These are phyloP conservation scores for Hypoxylon fuscum DNA, from an alignment of 495 filamentous ascomycete genomes.

Conservation along the genomic window DNA sequence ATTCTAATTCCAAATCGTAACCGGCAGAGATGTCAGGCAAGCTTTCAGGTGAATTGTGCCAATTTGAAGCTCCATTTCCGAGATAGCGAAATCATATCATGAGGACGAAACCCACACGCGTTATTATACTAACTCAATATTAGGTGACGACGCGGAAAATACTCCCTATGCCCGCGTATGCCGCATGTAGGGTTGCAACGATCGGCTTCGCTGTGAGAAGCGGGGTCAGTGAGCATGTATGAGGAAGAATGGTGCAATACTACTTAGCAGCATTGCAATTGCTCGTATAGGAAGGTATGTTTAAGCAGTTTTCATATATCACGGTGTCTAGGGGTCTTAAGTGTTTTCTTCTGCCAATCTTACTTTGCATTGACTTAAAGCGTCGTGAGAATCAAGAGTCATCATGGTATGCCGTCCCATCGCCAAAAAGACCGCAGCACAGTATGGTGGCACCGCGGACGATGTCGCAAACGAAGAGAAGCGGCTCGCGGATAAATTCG, in stretches of 20 bases:
- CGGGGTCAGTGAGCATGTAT: constrained; percentile 22
- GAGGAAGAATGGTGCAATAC: constrained; percentile 26
- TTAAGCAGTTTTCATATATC: background rate
- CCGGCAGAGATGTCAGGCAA: background rate
- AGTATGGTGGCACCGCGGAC: background rate
- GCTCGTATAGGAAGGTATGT: constrained; percentile 29
- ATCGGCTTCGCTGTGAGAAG: constrained; percentile 18
- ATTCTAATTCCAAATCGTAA: background rate
- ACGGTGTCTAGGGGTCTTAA: background rate
- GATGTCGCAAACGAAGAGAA: constrained; percentile 9
- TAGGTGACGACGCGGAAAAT: constrained; percentile 13
- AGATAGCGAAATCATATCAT: too few relatives aligned
- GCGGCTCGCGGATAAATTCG: constrained; percentile 24
- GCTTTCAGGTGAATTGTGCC: too few relatives aligned
- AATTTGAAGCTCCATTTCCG: too few relatives aligned
- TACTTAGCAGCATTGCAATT: constrained; percentile 9
- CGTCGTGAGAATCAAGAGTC: background rate
- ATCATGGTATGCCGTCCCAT: constrained; percentile 27
- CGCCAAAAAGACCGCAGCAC: background rate
- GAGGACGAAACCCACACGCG: too few relatives aligned
- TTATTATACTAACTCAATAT: too few relatives aligned
- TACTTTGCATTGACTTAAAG: background rate
- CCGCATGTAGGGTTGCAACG: background rate
- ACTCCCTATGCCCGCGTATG: constrained; percentile 35
- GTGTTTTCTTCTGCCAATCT: background rate